Conservation (phyloP, 345 rosid species). For the Arabis hirsuta region DNA sequence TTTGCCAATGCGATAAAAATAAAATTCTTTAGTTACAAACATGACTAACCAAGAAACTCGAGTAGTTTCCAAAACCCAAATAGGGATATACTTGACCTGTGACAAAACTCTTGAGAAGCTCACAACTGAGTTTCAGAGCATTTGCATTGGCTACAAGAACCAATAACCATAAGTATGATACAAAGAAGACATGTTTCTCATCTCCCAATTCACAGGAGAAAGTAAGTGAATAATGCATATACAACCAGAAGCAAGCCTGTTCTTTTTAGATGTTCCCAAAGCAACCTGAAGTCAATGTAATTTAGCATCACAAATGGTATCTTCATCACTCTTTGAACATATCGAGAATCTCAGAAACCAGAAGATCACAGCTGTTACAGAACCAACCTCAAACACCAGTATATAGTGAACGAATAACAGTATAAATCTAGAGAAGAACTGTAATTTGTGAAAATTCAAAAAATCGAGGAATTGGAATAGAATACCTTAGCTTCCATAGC, state of each 20-base stretch:
- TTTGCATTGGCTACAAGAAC: conserved; percentile 68
- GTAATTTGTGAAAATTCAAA: neutral
- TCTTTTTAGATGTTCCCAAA: conserved; percentile 65
- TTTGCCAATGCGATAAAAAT: conserved; percentile 43
- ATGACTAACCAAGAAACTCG: neutral
- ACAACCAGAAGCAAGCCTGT: conserved; percentile 75
- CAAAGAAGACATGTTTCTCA: too few relatives aligned
- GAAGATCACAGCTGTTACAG: conserved; percentile 4
- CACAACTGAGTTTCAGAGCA: too few relatives aligned
- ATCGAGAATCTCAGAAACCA: neutral
- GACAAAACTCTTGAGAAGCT: too few relatives aligned
- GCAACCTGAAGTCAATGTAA: conserved; percentile 50
- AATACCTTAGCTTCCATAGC: conserved; percentile 66
- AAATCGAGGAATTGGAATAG: neutral
- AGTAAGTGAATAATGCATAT: neutral
- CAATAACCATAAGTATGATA: conserved; percentile 5
- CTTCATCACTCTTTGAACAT: neutral
- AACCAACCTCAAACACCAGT: conserved; percentile 6
- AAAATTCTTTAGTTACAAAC: neutral
- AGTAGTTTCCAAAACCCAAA: conserved; percentile 1
- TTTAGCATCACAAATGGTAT: conserved; percentile 13
- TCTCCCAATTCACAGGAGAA: too few relatives aligned
- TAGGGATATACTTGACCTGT: conserved; percentile 45
- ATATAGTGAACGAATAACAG: neutral
- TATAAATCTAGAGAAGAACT: too few relatives aligned